Percentiles rank a stretch among this genome's conserved stretches.
Evolutionary conservation across 148 eudicot genomes (phyloP).

Genomic region (Diospyros lotus): DNA sequence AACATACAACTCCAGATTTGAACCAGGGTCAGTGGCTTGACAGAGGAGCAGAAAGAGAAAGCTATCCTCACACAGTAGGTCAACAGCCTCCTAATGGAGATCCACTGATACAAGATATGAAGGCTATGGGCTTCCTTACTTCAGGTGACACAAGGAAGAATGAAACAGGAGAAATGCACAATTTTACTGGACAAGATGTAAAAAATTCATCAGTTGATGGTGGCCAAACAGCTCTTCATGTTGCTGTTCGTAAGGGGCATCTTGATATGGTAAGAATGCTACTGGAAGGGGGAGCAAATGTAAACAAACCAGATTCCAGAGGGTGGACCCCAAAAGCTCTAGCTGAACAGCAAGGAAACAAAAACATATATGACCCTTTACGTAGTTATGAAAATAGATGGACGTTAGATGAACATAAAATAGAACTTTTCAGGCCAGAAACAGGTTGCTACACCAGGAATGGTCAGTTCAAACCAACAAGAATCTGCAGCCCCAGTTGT

Average conservation of each 20-base stretch:
- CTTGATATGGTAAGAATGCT: constrained; percentile 30
- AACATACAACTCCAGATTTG: constrained; percentile 22
- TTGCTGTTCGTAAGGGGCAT: constrained; percentile 28
- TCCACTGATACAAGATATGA: constrained; percentile 7
- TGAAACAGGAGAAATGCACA: constrained; percentile 9
- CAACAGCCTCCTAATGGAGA: constrained; percentile 20
- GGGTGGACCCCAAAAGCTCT: constrained; percentile 28
- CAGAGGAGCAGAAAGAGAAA: constrained; percentile 21
- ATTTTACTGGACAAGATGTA: constrained; percentile 12
- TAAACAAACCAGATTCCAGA: constrained; percentile 24
- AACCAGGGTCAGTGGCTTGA: constrained; percentile 18
- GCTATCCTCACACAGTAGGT: constrained; percentile 7
- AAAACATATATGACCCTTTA: constrained; percentile 22
- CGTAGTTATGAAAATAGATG: constrained; percentile 17
- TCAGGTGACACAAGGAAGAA: constrained; percentile 2
- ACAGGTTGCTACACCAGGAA: constrained; percentile 8
- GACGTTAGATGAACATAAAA: constrained; percentile 27
- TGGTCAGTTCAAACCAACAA: constrained; percentile 9
- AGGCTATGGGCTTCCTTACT: constrained; percentile 9
- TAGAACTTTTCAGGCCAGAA: constrained; percentile 25
- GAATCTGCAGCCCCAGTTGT: constrained; percentile 5
- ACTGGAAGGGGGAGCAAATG: constrained; percentile 34
- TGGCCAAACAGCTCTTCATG: constrained; percentile 24
- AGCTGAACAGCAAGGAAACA: constrained; percentile 31
- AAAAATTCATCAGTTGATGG: constrained; percentile 23